A percentile compares a stretch with the other conserved stretches of the same genome.
Conservation (phyloP, 2,329 filamentous ascomycete genomes). For the Hysterium pulicare region DNA sequence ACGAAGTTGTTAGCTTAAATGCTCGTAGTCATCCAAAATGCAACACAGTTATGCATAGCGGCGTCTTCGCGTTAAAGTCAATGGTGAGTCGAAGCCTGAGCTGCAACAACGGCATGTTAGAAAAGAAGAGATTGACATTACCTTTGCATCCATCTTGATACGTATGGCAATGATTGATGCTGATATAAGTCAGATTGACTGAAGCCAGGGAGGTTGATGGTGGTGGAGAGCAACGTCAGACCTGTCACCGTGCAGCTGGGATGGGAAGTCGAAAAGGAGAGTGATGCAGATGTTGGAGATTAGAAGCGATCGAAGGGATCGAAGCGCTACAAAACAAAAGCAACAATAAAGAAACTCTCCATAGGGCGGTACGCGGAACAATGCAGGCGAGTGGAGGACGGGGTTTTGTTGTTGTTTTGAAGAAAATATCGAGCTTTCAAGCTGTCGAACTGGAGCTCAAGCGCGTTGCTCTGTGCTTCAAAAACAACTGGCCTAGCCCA, state of each 20-base stretch:
- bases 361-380: conserved; percentile 38
- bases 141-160: conserved; percentile 45
- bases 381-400: conserved; percentile 24
- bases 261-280: conserved; percentile 21
- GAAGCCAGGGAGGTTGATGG: background rate
- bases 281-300: background rate
- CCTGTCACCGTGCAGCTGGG: background rate
- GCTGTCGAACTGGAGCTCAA: conserved; percentile 2
- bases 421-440: background rate
- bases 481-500: background rate
- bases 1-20: no score
- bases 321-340: conserved; percentile 34
- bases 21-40: no score
- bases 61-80: no score
- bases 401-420: conserved; percentile 1
- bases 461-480: background rate
- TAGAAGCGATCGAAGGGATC: conserved; percentile 10
- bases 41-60: no score
- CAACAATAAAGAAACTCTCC: conserved; percentile 38
- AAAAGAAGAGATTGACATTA: no score
- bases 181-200: conserved; percentile 2
- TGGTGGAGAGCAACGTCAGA: no score
- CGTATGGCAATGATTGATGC: conserved; percentile 16
- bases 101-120: no score
- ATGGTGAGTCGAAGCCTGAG: no score